These are phyloP conservation scores for Hippophae gyantsensis DNA, from an alignment of 306 rosid genomes.

Conservation along the genomic window DNA sequence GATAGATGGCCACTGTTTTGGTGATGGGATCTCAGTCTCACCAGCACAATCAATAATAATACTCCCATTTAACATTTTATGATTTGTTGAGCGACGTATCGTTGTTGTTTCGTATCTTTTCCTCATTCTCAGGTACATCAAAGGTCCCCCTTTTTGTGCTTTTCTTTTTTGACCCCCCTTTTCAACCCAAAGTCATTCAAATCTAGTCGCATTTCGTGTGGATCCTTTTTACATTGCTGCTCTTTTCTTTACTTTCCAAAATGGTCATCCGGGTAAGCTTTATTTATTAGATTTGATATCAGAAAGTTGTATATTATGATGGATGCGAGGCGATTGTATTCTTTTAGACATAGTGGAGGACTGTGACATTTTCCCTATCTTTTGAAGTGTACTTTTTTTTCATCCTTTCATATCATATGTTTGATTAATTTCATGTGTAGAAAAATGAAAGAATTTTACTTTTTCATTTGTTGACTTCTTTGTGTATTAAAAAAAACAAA, in stretches of 20 bases:
- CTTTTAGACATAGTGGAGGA: slow-evolving; percentile 1
- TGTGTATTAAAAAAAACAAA: neutral
- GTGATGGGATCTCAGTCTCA: slow-evolving; percentile 62
- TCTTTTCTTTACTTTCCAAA: slow-evolving; percentile 8
- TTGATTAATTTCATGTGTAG: slow-evolving; percentile 3
- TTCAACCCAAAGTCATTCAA: slow-evolving; percentile 5
- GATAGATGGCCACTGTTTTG: slow-evolving; percentile 30
- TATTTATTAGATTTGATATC: slow-evolving; percentile 16
- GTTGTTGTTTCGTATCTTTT: slow-evolving; percentile 9
- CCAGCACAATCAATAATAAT: slow-evolving; percentile 29
- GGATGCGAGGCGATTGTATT: slow-evolving; percentile 2
- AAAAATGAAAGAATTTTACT: neutral
- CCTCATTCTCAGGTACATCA: slow-evolving; percentile 27
- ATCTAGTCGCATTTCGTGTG: slow-evolving; percentile 7
- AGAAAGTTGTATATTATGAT: slow-evolving; percentile 1
- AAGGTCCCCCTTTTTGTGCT: neutral
- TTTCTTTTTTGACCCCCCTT: neutral
- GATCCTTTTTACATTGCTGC: slow-evolving; percentile 45
- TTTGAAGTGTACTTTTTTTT: neutral
- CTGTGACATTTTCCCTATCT: slow-evolving; percentile 1
- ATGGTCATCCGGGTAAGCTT: slow-evolving; percentile 30
- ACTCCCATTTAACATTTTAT: slow-evolving; percentile 38
- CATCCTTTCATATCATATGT: slow-evolving; percentile 1
- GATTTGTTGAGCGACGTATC: neutral
- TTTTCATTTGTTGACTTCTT: slow-evolving; percentile 8